Evolutionary conservation across 371 early-diverging fungal genomes (phyloP).

Genomic region (Mucor velutinosus): DNA sequence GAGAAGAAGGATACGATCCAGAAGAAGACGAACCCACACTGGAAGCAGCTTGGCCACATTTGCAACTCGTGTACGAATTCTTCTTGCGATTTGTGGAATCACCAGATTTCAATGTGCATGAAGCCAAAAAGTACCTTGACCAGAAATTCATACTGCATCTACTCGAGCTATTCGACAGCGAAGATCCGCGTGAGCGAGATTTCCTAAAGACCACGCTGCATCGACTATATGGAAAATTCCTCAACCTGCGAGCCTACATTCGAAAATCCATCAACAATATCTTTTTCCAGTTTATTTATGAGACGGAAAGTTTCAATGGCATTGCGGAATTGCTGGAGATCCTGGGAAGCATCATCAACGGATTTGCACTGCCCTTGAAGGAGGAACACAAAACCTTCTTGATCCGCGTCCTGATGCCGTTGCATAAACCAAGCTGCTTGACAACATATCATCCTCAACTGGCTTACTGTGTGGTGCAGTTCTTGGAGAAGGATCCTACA

Average conservation of each 20-base stretch:
- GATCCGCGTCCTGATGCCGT: conserved; percentile 86
- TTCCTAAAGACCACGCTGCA: conserved; percentile 97
- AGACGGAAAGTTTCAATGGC: conserved; percentile 94
- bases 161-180: conserved; percentile 95
- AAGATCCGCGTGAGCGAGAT: conserved; percentile 98
- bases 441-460: conserved; percentile 93
- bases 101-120: conserved; percentile 91
- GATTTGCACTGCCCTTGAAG: conserved; percentile 96
- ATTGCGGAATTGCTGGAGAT: conserved; percentile 97
- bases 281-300: conserved; percentile 96
- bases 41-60: conserved; percentile 96
- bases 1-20: conserved; percentile 77
- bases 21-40: conserved; percentile 97
- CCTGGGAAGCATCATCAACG: conserved; percentile 97
- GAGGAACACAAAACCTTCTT: conserved; percentile 97
- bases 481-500: conserved; percentile 94
- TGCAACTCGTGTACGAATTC: conserved; percentile 95
- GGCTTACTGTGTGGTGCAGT: conserved; percentile 97
- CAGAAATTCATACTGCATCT: conserved; percentile 59
- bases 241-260: conserved; percentile 94
- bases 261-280: conserved; percentile 95
- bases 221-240: conserved; percentile 97
- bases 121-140: conserved; percentile 61
- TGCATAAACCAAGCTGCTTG: conserved; percentile 92
- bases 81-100: conserved; percentile 96